These are phyloP conservation scores for Phytophthora chlamydospora DNA, from an alignment of 352 stramenopile genomes.

Conservation along the genomic window DNA sequence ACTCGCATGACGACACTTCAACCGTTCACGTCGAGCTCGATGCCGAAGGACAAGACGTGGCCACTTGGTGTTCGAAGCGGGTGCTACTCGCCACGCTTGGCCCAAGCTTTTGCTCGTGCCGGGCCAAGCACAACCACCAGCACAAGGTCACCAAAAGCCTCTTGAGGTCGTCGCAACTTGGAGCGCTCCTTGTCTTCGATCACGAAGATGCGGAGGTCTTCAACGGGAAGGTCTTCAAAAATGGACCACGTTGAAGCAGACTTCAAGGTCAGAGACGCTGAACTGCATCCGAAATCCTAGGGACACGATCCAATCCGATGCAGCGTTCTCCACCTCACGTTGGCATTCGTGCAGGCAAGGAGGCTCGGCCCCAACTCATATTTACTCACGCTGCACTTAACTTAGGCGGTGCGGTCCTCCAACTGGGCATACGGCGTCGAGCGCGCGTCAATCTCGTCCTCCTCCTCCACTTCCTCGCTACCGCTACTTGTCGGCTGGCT, in stretches of 20 bases:
- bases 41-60: no score
- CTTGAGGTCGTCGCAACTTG: no score
- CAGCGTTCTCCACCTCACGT: slow-evolving; percentile 13
- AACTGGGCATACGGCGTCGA: slow-evolving; percentile 26
- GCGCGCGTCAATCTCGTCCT: slow-evolving; percentile 20
- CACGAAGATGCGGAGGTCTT: slow-evolving; percentile 6
- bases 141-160: no score
- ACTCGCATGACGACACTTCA: slow-evolving; percentile 11
- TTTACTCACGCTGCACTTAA: slow-evolving; percentile 23
- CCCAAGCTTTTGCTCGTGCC: no score
- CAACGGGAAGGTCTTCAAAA: slow-evolving; percentile 4
- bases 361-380: slow-evolving; percentile 17
- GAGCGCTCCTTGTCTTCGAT: neutral
- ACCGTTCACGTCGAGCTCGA: no score
- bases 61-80: no score
- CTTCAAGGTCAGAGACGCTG: slow-evolving; percentile 17
- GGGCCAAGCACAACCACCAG: no score
- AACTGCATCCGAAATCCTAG: slow-evolving; percentile 1
- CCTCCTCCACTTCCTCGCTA: slow-evolving; percentile 18
- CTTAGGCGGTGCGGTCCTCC: slow-evolving; percentile 19
- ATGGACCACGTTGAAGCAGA: slow-evolving; percentile 22
- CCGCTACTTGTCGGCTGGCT: slow-evolving; percentile 16
- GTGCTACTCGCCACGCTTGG: no score
- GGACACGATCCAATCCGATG: no score
- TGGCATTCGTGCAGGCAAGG: no score